phyloP scores from a whole-genome alignment of 2,329 filamentous ascomycete genomes.

The Botrytis hyacinthi region DNA sequence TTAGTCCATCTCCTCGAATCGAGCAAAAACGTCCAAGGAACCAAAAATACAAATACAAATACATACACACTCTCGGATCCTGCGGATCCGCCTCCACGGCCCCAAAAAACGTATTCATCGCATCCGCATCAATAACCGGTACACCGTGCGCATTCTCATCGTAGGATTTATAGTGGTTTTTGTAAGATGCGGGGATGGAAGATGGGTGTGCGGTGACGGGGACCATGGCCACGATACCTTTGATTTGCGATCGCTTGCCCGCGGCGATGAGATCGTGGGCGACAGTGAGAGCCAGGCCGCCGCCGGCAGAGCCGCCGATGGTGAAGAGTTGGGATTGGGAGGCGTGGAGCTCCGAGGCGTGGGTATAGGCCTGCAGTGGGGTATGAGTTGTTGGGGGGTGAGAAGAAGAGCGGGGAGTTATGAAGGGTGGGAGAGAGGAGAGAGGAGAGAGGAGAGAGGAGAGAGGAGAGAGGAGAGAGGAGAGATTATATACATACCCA shows the following conservation, averaged over 20 bases:
- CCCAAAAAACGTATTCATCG: constrained; percentile 30
- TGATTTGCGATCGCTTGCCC: constrained; percentile 21
- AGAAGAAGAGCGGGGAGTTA: no score
- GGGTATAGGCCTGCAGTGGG: constrained; percentile 24
- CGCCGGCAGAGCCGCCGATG: constrained; percentile 33
- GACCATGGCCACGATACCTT: constrained; percentile 31
- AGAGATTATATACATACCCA: not conserved
- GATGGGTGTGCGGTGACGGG: constrained; percentile 30
- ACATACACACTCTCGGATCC: constrained; percentile 22
- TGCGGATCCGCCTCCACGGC: constrained; percentile 20
- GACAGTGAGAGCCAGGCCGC: constrained; percentile 29
- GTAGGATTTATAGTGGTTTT: constrained; percentile 27
- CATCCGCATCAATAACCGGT: constrained; percentile 27
- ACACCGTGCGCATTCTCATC: constrained; percentile 26
- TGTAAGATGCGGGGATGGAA: constrained; percentile 27
- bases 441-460: no score
- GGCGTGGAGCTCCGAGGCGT: constrained; percentile 23
- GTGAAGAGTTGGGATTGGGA: constrained; percentile 25
- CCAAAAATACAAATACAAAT: not conserved
- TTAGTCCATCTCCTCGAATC: not conserved
- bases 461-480: no score
- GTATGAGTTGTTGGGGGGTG: no score
- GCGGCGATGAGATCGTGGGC: constrained; percentile 29
- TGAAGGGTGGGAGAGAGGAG: not conserved
- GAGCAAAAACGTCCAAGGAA: not conserved